Evolutionary conservation across 306 rosid species (phyloP).

Genomic region (peach (Prunus persica)): DNA sequence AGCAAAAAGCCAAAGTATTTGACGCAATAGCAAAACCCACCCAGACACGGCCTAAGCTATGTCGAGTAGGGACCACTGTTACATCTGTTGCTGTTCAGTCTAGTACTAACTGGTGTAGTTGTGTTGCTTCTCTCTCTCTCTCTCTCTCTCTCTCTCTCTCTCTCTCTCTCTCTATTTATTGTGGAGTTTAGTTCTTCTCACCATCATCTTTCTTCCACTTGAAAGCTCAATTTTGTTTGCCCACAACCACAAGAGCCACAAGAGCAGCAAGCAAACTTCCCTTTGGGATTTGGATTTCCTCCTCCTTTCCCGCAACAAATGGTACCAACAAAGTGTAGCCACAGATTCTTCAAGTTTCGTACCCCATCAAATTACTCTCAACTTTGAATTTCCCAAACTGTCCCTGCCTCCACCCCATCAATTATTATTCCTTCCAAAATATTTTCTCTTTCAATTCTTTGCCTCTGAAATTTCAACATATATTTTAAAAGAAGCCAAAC

Average conservation of each 20-base stretch:
- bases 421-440: not conserved
- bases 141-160: not conserved
- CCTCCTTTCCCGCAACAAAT: constrained; percentile 25
- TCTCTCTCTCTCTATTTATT: not conserved
- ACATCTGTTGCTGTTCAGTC: too few relatives aligned
- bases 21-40: not conserved
- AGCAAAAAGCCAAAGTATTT: not conserved
- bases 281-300: not conserved
- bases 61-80: not conserved
- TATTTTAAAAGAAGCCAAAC: not conserved
- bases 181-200: too few relatives aligned
- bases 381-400: constrained; percentile 26
- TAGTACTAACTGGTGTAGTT: too few relatives aligned
- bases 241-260: not conserved
- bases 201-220: too few relatives aligned
- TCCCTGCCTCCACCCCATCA: constrained; percentile 31
- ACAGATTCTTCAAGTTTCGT: constrained; percentile 70
- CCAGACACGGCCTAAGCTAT: too few relatives aligned
- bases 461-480: not conserved
- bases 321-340: constrained; percentile 24
- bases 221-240: too few relatives aligned
- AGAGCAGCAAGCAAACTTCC: not conserved
- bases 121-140: too few relatives aligned
- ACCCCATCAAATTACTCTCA: not conserved
- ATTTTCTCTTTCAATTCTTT: not conserved